Evolutionary conservation across 768 basidiomycete genomes (phyloP).

Genomic region (Serpula lacrymans): DNA sequence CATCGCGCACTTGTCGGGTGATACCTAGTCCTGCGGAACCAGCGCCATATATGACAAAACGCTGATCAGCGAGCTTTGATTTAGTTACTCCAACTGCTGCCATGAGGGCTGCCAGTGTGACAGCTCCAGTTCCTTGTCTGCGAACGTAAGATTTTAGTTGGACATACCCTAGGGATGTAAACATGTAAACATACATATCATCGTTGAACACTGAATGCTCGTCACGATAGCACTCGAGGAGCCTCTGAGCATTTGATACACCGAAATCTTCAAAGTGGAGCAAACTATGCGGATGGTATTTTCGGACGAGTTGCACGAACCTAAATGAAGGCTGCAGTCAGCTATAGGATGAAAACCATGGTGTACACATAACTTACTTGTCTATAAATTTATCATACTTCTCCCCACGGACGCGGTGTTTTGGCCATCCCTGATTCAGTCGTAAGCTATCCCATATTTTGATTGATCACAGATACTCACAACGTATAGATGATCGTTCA

Average conservation of each 20-base stretch:
- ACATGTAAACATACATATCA: conserved; percentile 57
- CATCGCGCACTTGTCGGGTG: conserved; percentile 70
- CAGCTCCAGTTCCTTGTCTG: conserved; percentile 76
- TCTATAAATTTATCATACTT: conserved; percentile 78
- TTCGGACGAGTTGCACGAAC: conserved; percentile 74
- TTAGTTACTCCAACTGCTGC: conserved; percentile 67
- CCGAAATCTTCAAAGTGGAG: conserved; percentile 89
- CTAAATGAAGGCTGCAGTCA: conserved; percentile 27
- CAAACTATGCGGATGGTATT: conserved; percentile 49
- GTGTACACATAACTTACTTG: conserved; percentile 39
- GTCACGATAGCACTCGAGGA: conserved; percentile 60
- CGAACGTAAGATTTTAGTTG: not conserved
- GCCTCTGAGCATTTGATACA: conserved; percentile 66
- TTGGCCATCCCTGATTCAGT: conserved; percentile 62
- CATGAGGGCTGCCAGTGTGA: conserved; percentile 67
- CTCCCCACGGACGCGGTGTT: conserved; percentile 66
- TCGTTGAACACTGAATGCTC: conserved; percentile 80
- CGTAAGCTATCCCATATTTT: not conserved
- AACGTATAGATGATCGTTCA: conserved; percentile 64
- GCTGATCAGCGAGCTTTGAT: conserved; percentile 64
- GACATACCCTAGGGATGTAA: not conserved
- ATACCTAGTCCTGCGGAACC: conserved; percentile 85
- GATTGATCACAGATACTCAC: conserved; percentile 34
- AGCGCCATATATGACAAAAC: conserved; percentile 75
- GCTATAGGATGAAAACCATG: not conserved